Percentiles rank a stretch among this genome's conserved stretches.
These are phyloP conservation scores for Yamadazyma tumulicola DNA, from an alignment of 805 yeast species.

Conservation along the genomic window DNA sequence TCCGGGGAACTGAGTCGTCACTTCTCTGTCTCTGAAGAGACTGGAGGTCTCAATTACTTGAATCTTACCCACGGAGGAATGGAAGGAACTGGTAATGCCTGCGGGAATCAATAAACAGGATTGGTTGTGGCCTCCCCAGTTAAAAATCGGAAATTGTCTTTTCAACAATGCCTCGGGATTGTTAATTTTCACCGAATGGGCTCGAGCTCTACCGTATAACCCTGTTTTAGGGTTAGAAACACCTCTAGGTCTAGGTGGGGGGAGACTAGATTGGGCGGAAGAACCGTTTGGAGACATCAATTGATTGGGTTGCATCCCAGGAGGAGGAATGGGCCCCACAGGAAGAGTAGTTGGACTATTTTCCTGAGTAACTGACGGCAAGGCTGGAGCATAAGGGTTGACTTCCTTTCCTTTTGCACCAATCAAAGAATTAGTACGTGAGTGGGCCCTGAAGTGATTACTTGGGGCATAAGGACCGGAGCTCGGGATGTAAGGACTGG, in stretches of 20 bases:
- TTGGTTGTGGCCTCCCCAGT: constrained; percentile 47
- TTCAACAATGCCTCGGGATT: constrained; percentile 53
- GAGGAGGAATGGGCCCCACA: constrained; percentile 7
- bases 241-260: constrained; percentile 9
- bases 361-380: constrained; percentile 7
- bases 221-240: constrained; percentile 16
- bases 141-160: constrained; percentile 74
- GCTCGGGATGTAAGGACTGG: constrained; percentile 41
- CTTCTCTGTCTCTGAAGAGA: constrained; percentile 20
- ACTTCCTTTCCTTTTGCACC: constrained; percentile 38
- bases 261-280: not conserved
- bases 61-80: constrained; percentile 28
- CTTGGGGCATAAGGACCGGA: constrained; percentile 45
- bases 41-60: constrained; percentile 25
- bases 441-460: constrained; percentile 30
- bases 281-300: constrained; percentile 3
- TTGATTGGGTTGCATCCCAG: not conserved
- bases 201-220: constrained; percentile 20
- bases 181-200: constrained; percentile 27
- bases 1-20: constrained; percentile 52
- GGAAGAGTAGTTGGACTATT: not conserved
- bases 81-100: constrained; percentile 6
- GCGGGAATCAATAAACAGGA: constrained; percentile 26
- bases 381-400: constrained; percentile 39
- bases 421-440: constrained; percentile 38